Evolutionary conservation across 2,329 filamentous ascomycete genomes (phyloP).

Genomic region (Botrytis tulipae): DNA sequence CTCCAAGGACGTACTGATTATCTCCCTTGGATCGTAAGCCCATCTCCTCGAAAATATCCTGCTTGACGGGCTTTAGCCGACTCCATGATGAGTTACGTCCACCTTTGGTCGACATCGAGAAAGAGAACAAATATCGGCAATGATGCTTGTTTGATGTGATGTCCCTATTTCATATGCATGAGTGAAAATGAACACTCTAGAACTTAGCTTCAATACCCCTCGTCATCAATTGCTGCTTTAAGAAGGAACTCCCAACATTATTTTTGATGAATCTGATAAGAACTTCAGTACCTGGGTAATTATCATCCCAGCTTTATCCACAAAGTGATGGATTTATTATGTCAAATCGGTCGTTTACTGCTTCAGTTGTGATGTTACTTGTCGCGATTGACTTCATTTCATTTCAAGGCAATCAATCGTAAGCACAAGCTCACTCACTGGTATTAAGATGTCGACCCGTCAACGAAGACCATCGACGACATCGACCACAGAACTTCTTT

Average conservation of each 20-base stretch:
- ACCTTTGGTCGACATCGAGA: constrained; percentile 35
- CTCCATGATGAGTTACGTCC: constrained; percentile 56
- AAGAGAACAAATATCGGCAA: neutral
- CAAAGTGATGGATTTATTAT: neutral
- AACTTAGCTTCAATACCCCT: constrained; percentile 11
- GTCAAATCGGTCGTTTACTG: neutral
- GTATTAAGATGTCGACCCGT: constrained; percentile 30
- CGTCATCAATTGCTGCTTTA: constrained; percentile 13
- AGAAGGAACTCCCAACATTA: constrained; percentile 16
- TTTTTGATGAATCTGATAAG: constrained; percentile 10
- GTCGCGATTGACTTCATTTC: neutral
- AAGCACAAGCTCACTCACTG: neutral
- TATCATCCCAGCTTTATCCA: neutral
- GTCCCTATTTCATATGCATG: neutral
- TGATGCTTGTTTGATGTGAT: constrained; percentile 2
- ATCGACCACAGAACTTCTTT: constrained; percentile 29
- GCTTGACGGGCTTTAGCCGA: constrained; percentile 68
- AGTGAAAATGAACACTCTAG: neutral
- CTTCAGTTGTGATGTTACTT: neutral
- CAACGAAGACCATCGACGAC: constrained; percentile 32
- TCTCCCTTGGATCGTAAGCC: constrained; percentile 92
- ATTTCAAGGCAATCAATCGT: neutral
- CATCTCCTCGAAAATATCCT: constrained; percentile 76
- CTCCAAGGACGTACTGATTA: constrained; percentile 57
- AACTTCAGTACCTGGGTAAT: neutral